Conservation (phyloP, 306 rosid species). For the Echinosophora koreensis region DNA sequence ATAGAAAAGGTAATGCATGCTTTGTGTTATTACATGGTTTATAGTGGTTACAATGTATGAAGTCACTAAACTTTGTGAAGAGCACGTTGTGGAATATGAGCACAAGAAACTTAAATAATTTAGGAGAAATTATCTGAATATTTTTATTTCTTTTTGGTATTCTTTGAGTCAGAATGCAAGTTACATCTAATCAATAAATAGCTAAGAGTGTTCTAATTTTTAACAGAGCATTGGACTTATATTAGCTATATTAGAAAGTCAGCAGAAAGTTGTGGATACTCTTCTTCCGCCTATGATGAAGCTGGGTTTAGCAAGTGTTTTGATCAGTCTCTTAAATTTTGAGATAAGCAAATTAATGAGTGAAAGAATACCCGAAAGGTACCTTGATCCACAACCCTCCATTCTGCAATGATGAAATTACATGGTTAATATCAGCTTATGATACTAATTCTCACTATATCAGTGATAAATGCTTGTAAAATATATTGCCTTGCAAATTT, state of each 20-base stretch:
- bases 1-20: conserved; percentile 75
- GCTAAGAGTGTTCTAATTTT: conserved; percentile 48
- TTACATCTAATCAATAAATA: conserved; percentile 36
- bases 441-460: conserved; percentile 34
- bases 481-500: conserved; percentile 15
- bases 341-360: conserved; percentile 66
- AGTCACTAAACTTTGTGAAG: conserved; percentile 34
- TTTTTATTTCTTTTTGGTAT: conserved; percentile 28
- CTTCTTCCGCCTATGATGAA: conserved; percentile 77
- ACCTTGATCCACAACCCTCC: conserved; percentile 41
- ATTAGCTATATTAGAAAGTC: conserved; percentile 78
- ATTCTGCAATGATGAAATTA: conserved; percentile 26
- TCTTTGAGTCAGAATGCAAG: conserved; percentile 31
- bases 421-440: conserved; percentile 33
- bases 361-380: conserved; percentile 87
- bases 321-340: conserved; percentile 71
- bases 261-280: conserved; percentile 58
- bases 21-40: conserved; percentile 5
- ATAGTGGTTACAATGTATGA: conserved; percentile 3
- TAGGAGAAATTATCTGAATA: conserved; percentile 8
- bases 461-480: conserved; percentile 9
- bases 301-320: conserved; percentile 77
- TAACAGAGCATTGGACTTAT: conserved; percentile 76
- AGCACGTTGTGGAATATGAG: conserved; percentile 20
- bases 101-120: conserved; percentile 14